These are phyloP conservation scores for Sordaria brevicollis DNA, from an alignment of 495 filamentous ascomycete genomes.

Conservation along the genomic window DNA sequence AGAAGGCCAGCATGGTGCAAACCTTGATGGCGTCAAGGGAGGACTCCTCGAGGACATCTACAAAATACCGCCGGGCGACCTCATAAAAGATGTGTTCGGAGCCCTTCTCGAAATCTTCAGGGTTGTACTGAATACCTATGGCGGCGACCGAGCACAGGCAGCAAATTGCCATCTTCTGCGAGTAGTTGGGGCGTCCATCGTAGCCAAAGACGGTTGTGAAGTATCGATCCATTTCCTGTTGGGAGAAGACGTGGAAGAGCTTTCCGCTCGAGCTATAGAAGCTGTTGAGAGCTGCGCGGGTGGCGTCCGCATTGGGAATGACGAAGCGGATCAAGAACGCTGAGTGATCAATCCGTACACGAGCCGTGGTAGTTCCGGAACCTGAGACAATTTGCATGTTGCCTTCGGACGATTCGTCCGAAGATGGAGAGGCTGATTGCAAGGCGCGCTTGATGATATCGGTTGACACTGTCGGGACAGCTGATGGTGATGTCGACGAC, in stretches of 20 bases:
- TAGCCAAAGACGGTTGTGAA: constrained; percentile 7
- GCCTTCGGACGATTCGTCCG: neutral
- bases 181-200: constrained; percentile 1
- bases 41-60: constrained; percentile 12
- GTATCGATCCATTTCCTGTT: constrained; percentile 7
- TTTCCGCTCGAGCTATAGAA: constrained; percentile 22
- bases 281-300: constrained; percentile 13
- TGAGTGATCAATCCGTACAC: neutral
- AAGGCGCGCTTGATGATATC: neutral
- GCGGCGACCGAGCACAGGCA: constrained; percentile 15
- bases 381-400: neutral
- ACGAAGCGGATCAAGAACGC: constrained; percentile 5
- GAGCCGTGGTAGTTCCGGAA: neutral
- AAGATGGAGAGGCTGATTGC: neutral
- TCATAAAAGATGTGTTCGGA: constrained; percentile 12
- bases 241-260: constrained; percentile 22
- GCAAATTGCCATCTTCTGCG: constrained; percentile 11
- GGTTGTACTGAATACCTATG: constrained; percentile 19
- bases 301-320: constrained; percentile 13
- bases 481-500: neutral
- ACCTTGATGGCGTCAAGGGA: constrained; percentile 23
- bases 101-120: constrained; percentile 6
- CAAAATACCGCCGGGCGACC: constrained; percentile 11
- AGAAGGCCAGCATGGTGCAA: constrained; percentile 20
- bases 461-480: neutral